Evolutionary conservation across 2,329 filamentous ascomycete genomes (phyloP), one percentile per base, ranked within the genome.

Genomic region (Cercospora janseana): DNA sequence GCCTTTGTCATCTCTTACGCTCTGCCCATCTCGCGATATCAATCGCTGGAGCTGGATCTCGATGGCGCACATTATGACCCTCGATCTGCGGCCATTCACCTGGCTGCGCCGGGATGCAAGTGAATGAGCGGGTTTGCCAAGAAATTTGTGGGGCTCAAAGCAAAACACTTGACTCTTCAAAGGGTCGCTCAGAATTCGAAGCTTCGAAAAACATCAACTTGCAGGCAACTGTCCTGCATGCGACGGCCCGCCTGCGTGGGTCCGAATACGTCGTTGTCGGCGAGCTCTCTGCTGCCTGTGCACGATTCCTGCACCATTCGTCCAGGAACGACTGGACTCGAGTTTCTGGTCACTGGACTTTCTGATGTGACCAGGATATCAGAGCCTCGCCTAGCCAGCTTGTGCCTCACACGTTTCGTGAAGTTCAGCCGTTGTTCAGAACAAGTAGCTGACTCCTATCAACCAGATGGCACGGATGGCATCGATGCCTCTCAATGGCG

Each of bases 381-480:
- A 29, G 27, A 26, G 41, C 27, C 41, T 38, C 16, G 34, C 34
- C 18, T 37, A 21, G 34, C 34, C 34, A 38, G 34, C 34, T 16
- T 38, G 34, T 38, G 34, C 34, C 34, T 21, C 34, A 38, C 16
- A 38, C 34, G 4, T 27, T 13, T 18, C 40, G 16, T 31, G 28
- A 18, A 13, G 15, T 43, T 24, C 13, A 21, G 31, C 12, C 26
- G 20, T n/a, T 18, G 40, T 15, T 15, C 10, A 15, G 24, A 16
- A 26, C 40, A 43, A 15, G 20, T 28, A 15, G 24, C 40, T 46
- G 32, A 46, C 44, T 6, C 21, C 15, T 18, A 15, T 9, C 20
- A 23, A 38, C n/a, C 34, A 38, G 31, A 35, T 15, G 6, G 16
- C 16, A 35, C 31, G 9, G 32, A 51, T 46, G 49, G 46, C 34